Evolutionary conservation across 1,284 basidiomycete genomes (phyloP), one percentile per base, ranked within the genome.

Genomic region (Sutorius eximius): DNA sequence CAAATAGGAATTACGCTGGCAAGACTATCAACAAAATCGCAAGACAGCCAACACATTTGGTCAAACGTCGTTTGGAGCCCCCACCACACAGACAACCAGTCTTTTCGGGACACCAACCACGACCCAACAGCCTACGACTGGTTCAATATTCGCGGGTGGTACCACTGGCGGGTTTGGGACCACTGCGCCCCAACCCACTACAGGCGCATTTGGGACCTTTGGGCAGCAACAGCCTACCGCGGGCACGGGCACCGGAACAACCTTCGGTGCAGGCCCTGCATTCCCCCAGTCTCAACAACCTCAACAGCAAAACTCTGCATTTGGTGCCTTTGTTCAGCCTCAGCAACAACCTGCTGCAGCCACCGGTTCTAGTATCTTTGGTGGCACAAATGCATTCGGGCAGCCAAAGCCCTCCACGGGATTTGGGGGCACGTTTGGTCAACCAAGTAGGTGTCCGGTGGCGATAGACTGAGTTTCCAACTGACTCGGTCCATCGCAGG

Each of bases 11-110:
- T 66, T 91, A 34, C 83, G 87, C 52, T 46, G 78, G 18, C 88
- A 91, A 79, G 88, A 91, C 64, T 91, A 91, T 58, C 72, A 77
- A 40, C 87, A 89, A 70, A 83, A 82, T 49, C 80, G 89, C n/a
- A 91, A 89, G 71, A 86, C 83, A 37, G 79, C 78, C 29, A 77
- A 79, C 43, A 71, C 76, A 34, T 82, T 80, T 50, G 72, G 77
- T n/a, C 77, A 77, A 57, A 59, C 75, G 16, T 59, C 68, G 18
- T 67, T 70, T 70, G 62, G 54, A 27, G 53, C 64, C n/a, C 57
- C 71, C 22, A 33, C 58, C 22, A 20, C 69, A 9, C 71, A 69
- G 55, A 20, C 69, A 45, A 52, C 64, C 13, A 44, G 32, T 43
- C 69, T 73, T 5, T 85, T 85, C 50, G 80, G 82, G 44, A 64